Evolutionary conservation across 2,329 filamentous ascomycete species (phyloP).

Genomic region (Colletotrichum sp.): DNA sequence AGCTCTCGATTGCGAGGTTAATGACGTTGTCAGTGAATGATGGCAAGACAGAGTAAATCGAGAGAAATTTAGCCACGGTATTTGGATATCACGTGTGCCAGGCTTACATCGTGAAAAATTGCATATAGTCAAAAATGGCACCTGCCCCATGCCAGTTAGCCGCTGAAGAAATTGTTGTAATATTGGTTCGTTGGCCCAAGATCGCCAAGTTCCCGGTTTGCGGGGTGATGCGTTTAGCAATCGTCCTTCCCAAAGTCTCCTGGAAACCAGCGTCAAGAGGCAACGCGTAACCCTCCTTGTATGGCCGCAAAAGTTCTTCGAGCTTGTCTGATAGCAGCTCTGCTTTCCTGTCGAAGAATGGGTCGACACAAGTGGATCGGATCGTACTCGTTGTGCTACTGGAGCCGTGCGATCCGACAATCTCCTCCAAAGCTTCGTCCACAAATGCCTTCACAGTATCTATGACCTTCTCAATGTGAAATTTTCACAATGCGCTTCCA

Average conservation of each 20-base stretch:
- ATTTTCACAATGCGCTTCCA: too few species aligned
- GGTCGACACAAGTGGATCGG: not conserved
- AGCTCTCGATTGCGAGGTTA: not conserved
- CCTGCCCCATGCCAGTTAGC: not conserved
- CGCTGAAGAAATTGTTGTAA: not conserved
- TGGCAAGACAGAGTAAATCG: not conserved
- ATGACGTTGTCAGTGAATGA: not conserved
- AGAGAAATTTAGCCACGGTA: not conserved
- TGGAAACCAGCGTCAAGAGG: not conserved
- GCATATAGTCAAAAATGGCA: not conserved
- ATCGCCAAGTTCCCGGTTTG: not conserved
- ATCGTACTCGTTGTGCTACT: not conserved
- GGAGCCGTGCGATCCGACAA: not conserved
- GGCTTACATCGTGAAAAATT: not conserved
- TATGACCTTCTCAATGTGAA: too few species aligned
- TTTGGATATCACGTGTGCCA: not conserved
- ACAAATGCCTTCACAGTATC: too few species aligned
- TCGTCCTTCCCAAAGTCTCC: not conserved
- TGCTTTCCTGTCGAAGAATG: not conserved
- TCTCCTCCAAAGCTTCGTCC: too few species aligned
- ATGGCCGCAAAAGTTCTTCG: fast-evolving
- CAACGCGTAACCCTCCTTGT: not conserved
- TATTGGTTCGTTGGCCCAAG: not conserved
- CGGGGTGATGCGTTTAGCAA: not conserved
- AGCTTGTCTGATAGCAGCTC: not conserved